These are phyloP conservation scores for Talaromyces sp. DNA, from an alignment of 2,329 filamentous ascomycete genomes.

Conservation along the genomic window DNA sequence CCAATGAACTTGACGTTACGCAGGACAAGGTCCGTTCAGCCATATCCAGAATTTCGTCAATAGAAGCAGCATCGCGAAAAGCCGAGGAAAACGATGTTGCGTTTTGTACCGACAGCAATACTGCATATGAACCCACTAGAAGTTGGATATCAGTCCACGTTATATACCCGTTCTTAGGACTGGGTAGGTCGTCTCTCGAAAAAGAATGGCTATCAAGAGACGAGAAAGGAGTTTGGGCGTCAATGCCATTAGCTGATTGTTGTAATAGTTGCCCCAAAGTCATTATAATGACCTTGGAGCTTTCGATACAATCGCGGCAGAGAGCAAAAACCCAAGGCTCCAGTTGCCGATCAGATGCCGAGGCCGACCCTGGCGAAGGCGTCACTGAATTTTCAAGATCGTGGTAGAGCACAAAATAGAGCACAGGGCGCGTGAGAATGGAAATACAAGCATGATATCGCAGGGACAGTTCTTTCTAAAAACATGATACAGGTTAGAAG, in stretches of 20 bases:
- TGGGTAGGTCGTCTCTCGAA: background rate
- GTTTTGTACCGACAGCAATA: background rate
- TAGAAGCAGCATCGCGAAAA: background rate
- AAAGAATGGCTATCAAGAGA: background rate
- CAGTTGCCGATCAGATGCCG: background rate
- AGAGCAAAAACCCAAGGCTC: background rate
- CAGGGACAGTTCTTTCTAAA: background rate
- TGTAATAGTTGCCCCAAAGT: background rate
- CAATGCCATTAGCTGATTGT: background rate
- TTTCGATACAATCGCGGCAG: background rate
- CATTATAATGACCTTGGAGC: background rate
- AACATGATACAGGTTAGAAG: background rate
- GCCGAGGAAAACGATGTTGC: background rate
- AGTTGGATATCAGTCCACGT: conserved; percentile 2
- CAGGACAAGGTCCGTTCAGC: background rate
- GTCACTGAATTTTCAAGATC: background rate
- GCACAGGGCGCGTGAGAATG: background rate
- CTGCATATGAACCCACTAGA: background rate
- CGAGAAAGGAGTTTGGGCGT: background rate
- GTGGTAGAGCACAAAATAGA: conserved; percentile 1
- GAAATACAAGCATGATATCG: conserved; percentile 2
- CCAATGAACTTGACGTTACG: background rate
- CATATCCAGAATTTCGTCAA: background rate
- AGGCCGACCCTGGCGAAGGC: background rate
- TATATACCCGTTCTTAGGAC: background rate